These are phyloP conservation scores for Tetrapisispora taiwanensis DNA, from an alignment of 805 yeast species.

Conservation along the genomic window DNA sequence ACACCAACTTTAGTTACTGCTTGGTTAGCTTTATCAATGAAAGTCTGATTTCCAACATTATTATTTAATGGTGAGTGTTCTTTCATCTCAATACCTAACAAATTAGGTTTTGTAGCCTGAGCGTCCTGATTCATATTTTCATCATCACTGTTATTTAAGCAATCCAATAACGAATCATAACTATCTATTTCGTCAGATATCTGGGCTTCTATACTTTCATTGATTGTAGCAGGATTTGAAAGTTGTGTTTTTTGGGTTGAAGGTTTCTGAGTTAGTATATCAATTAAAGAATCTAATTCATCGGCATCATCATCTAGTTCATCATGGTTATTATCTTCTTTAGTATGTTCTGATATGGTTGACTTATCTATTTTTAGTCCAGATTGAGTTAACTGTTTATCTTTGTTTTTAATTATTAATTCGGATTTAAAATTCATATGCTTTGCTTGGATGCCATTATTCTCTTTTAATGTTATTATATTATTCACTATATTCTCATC, in stretches of 20 bases:
- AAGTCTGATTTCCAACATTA: background rate
- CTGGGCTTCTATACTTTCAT: too few species aligned
- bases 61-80: too few species aligned
- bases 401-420: too few species aligned
- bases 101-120: too few species aligned
- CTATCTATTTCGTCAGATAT: background rate
- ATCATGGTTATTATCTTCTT: background rate
- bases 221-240: background rate
- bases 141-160: background rate
- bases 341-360: too few species aligned
- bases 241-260: background rate
- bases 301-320: slow-evolving; percentile 5
- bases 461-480: too few species aligned
- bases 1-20: slow-evolving; percentile 34
- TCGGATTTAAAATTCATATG: too few species aligned
- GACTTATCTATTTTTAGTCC: too few species aligned
- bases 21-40: background rate
- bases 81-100: background rate
- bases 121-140: background rate
- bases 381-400: too few species aligned
- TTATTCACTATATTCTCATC: too few species aligned
- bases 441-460: too few species aligned
- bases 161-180: slow-evolving; percentile 2
- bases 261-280: slow-evolving; percentile 19
- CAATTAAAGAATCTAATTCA: slow-evolving; percentile 22